Evolutionary conservation across 2,329 filamentous ascomycete species (phyloP).

Genomic region (Capronia americana): DNA sequence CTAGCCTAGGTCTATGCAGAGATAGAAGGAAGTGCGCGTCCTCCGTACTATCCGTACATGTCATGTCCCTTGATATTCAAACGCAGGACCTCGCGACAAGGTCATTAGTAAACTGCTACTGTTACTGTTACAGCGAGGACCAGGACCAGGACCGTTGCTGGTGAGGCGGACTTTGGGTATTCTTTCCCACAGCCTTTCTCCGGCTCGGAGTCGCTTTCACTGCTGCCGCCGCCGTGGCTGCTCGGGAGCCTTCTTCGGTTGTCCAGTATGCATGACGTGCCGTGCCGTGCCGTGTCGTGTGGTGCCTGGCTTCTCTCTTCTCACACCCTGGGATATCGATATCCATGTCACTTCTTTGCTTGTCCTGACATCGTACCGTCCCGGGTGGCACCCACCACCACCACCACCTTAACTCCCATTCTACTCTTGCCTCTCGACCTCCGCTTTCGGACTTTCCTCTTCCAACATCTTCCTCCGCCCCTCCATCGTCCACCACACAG

Average conservation of each 20-base stretch:
- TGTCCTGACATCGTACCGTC: neutral
- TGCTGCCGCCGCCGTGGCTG: neutral
- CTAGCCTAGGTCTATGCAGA: neutral
- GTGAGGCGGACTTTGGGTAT: neutral
- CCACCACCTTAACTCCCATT: neutral
- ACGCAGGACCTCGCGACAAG: neutral
- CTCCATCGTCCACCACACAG: slow-evolving; percentile 87
- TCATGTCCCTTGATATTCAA: neutral
- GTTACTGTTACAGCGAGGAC: no score
- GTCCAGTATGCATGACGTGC: neutral
- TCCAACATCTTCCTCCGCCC: slow-evolving; percentile 80
- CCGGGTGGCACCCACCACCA: no score
- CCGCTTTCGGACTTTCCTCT: slow-evolving; percentile 61
- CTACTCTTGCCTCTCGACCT: neutral
- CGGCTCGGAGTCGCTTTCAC: neutral
- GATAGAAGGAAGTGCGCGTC: no score
- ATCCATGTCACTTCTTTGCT: neutral
- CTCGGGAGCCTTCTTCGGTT: neutral
- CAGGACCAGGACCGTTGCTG: neutral
- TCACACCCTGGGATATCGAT: neutral
- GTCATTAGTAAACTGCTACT: neutral
- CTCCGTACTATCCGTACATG: no score
- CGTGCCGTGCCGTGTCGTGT: no score
- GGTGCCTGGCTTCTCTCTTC: neutral
- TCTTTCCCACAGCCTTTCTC: neutral